phyloP scores from a whole-genome alignment of 2,329 filamentous ascomycete species.

The Ophiostoma ips region DNA sequence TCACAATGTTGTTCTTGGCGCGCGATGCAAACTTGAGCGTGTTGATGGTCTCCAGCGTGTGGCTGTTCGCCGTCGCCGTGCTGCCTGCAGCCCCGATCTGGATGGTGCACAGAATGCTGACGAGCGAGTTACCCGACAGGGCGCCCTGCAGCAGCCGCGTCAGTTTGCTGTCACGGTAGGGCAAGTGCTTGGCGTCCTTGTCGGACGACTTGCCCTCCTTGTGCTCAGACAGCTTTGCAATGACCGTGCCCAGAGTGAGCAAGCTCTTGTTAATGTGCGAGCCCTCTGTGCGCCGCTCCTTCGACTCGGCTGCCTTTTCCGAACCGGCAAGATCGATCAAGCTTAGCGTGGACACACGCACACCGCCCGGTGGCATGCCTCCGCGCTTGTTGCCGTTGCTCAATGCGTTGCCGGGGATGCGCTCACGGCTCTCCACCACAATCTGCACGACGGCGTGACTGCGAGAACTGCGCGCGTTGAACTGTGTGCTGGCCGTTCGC shows the following conservation, averaged over 20 bases:
- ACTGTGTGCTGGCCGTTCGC: slow-evolving; percentile 86
- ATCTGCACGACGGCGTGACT: slow-evolving; percentile 98
- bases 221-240: slow-evolving; percentile 76
- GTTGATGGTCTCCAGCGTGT: slow-evolving; percentile 82
- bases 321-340: slow-evolving; percentile 94
- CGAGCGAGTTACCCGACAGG: slow-evolving; percentile 80
- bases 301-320: slow-evolving; percentile 87
- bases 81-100: slow-evolving; percentile 70
- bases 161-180: slow-evolving; percentile 94
- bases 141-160: slow-evolving; percentile 86
- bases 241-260: slow-evolving; percentile 87
- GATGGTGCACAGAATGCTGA: slow-evolving; percentile 95
- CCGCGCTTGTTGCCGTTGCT: slow-evolving; percentile 50
- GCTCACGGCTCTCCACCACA: slow-evolving; percentile 90
- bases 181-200: slow-evolving; percentile 82
- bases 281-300: slow-evolving; percentile 85
- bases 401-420: slow-evolving; percentile 42
- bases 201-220: slow-evolving; percentile 70
- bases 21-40: slow-evolving; percentile 93
- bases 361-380: slow-evolving; percentile 66
- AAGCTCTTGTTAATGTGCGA: slow-evolving; percentile 98
- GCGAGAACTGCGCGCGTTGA: slow-evolving; percentile 90
- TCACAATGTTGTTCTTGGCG: slow-evolving; percentile 96
- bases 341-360: slow-evolving; percentile 87
- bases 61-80: slow-evolving; percentile 54